These are phyloP conservation scores for Edaphochlamys debaryana DNA, from an alignment of 139 green algal species.

Conservation along the genomic window DNA sequence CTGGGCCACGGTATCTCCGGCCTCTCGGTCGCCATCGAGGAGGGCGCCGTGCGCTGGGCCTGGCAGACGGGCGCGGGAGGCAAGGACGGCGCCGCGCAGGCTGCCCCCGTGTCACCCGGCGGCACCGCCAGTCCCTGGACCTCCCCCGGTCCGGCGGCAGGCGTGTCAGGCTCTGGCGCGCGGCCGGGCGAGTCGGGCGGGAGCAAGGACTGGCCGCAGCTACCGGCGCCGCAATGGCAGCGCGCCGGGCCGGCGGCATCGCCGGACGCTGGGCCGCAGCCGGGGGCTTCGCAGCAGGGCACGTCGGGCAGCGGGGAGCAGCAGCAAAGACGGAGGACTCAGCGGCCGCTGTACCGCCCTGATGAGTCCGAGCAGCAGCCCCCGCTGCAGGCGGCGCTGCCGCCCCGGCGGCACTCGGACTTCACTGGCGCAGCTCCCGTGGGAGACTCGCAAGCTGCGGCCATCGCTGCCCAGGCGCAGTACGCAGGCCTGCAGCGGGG, in stretches of 20 bases:
- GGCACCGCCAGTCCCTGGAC: conserved; percentile 13
- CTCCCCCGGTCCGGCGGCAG: neutral
- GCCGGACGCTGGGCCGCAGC: too few species aligned
- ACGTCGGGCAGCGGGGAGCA: too few species aligned
- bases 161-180: too few species aligned
- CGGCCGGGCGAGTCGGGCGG: neutral
- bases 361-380: too few species aligned
- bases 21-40: conserved; percentile 13
- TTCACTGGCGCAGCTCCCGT: too few species aligned
- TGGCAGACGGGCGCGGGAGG: conserved; percentile 18
- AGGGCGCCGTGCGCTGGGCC: conserved; percentile 29
- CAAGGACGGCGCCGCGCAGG: neutral
- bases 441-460: too few species aligned
- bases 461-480: neutral
- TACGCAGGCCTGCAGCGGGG: neutral
- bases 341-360: too few species aligned
- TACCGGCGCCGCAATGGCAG: conserved; percentile 21
- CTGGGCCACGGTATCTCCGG: conserved; percentile 31
- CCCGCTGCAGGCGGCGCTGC: neutral
- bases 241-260: neutral
- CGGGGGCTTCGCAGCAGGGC: too few species aligned
- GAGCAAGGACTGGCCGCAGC: conserved; percentile 8
- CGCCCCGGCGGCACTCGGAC: neutral
- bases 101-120: neutral
- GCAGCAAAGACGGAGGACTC: too few species aligned